Percentiles rank a stretch among this genome's conserved stretches.
Evolutionary conservation across 345 rosid genomes (phyloP).

Genomic region (Gossypium raimondii): DNA sequence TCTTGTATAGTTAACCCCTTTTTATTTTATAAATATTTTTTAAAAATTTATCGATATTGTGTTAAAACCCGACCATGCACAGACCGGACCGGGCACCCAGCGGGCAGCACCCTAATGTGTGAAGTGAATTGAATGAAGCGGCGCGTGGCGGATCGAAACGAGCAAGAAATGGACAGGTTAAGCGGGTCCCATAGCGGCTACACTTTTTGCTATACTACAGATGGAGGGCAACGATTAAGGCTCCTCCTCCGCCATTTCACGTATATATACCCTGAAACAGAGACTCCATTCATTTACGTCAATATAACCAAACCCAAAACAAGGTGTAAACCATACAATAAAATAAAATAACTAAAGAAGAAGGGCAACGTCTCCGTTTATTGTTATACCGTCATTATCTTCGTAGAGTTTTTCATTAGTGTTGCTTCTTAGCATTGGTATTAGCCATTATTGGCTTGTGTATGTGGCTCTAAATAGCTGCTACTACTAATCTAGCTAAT

Average conservation of each 20-base stretch:
- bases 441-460: neutral
- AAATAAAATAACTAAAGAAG: neutral
- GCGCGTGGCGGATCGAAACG: neutral
- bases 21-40: too few relatives aligned
- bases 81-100: too few relatives aligned
- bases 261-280: neutral
- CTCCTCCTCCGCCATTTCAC: neutral
- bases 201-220: neutral
- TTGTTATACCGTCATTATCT: neutral
- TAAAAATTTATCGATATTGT: too few relatives aligned
- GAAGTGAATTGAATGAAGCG: neutral
- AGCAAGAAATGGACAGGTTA: too few relatives aligned
- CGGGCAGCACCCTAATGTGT: too few relatives aligned
- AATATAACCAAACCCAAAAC: neutral
- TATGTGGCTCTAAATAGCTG: neutral
- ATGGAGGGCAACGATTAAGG: conserved; percentile 8
- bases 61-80: too few relatives aligned
- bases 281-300: neutral
- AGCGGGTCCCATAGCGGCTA: neutral
- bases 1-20: too few relatives aligned
- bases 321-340: neutral
- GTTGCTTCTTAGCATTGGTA: neutral
- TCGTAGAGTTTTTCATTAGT: neutral
- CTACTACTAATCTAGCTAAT: neutral
- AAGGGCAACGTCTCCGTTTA: neutral